Evolutionary conservation across 495 filamentous ascomycete species (phyloP), one percentile per base, ranked within the genome.

Genomic region (Wilcoxina mikolae): DNA sequence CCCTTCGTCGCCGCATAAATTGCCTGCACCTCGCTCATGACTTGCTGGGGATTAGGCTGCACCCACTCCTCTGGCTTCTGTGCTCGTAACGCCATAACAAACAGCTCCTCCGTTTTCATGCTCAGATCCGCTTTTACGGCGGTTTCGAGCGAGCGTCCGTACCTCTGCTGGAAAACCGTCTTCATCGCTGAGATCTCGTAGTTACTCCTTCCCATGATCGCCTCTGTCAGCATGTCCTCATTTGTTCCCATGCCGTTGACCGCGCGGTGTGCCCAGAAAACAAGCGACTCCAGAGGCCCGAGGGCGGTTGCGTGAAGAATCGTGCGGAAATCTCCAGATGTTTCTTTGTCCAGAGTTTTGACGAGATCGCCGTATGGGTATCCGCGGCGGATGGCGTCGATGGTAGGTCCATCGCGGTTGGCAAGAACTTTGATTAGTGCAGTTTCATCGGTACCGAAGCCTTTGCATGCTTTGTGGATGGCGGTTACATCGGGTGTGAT

Each of bases 171-270:
- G 64, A 94, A 96, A 39, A 77, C 76, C 39, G 70, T 62, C 63
- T 88, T 89, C 71, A 96, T 94, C 22, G 81, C 82, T 28, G 76
- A 70, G 7, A 96, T 71, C 64, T 95, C 87, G 17, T 85, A 85
- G 64, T 95, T 95, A 11, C 78, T 81, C 20, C 88, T 76, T 10
- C 83, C 76, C 3, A 95, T 77, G 1, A 96, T 74, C 12, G 91
- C 77, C 56, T 96, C 91, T 61, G 93, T 87, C 28, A 96, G 74
- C 2, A 89, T 70, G 60, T 72, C 74, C 61, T 96, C 90, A 55
- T 89, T 90, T 0, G 91, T 96, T 18, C 91, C 91, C 3, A 79
- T 60, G 2, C 90, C 87, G 15, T 78, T 69, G 68, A 94, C 77
- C 7, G 87, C 80, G 3, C 81, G 72, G 58, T 79, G 68, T 10